Base-by-base conservation (phyloP, 2,329 filamentous ascomycete species). In the Proliferodiscus dingleyae region DNA sequence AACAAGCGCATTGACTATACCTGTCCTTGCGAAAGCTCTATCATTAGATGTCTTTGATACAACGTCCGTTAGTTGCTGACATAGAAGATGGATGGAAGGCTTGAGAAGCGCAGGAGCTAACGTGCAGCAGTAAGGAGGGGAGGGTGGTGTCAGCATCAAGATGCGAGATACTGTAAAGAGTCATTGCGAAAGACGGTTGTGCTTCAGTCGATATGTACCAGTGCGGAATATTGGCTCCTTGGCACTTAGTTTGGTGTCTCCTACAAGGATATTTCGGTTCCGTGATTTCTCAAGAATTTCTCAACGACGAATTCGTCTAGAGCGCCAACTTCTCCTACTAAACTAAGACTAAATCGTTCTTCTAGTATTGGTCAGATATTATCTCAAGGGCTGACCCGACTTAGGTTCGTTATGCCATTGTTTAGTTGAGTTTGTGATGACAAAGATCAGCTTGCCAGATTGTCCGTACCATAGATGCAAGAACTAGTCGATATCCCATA, bases 61-160 rank as follows among this genome's bases (percentile, higher is more conserved):
- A 41, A n/a, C 23, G 10, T 11, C 26, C 24, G 16, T 30, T 41
- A 16, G 24, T 13, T 30, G 43, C 47, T 37, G 39, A 45, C 44
- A 53, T 44, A 51, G 49, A 55, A 48, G 43, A 42, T 37, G 45
- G 39, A 33, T 49, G 28, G 47, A 56, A 52, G 38, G 47, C 40
- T 43, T 46, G 24, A 39, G 34, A 39, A 19, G 45, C 38, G 44
- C 34, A 47, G 42, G 49, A 46, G 26, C 24, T 42, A 32, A 47
- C 40, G 34, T 47, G 47, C 46, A 49, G 37, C n/a, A 19, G 32
- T 16, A 18, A 34, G 32, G 32, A 34, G n/a, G n/a, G n/a, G n/a
- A n/a, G n/a, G n/a, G n/a, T n/a, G n/a, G n/a, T n/a, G n/a, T n/a
- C n/a, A n/a, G n/a, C n/a, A n/a, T n/a, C n/a, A n/a, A n/a, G n/a